Evolutionary conservation across 306 rosid species (phyloP), one percentile per base, ranked within the genome.

Genomic region (Sophora flavescens): DNA sequence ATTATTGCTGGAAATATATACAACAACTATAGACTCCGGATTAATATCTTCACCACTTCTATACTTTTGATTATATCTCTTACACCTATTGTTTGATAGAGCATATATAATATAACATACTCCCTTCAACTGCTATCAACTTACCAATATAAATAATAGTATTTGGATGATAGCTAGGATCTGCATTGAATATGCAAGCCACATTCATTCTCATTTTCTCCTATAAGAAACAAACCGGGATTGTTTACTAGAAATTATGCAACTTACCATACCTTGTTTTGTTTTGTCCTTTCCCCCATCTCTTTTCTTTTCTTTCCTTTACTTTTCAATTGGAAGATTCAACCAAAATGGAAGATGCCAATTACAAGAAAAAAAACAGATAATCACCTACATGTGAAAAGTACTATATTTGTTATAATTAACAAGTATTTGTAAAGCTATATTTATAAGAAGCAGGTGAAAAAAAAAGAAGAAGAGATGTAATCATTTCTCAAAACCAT

Each of bases 91-190:
- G 64, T 51, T 50, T 66, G 50, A 14, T 6, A 10, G 32, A 58
- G 39, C 32, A 72, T 82, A 75, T n/a, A n/a, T n/a, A n/a, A n/a
- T n/a, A n/a, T 83, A 30, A 30, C 32, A 30, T 30, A 30, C 7
- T 86, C 87, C 56, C 74, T 61, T 84, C 33, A 70, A 78, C 36
- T 54, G 77, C 44, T 76, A n/a, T 76, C 51, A 77, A 71, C 68
- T 44, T 10, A 72, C 42, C 78, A 78, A 60, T 77, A 70, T 82
- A 76, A 70, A 70, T 82, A 76, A 70, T 70, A 79, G 47, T 59
- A 63, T 63, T 75, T 82, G 73, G 41, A 36, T 36, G 6, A 36
- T 36, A n/a, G n/a, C n/a, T n/a, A 4, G 41, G 86, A 84, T 83
- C 80, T 72, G 15, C 77, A 30, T 66, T 77, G 75, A 76, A 70